Base-by-base conservation (phyloP, 1,284 basidiomycete genomes). In the Mycena sp. region DNA sequence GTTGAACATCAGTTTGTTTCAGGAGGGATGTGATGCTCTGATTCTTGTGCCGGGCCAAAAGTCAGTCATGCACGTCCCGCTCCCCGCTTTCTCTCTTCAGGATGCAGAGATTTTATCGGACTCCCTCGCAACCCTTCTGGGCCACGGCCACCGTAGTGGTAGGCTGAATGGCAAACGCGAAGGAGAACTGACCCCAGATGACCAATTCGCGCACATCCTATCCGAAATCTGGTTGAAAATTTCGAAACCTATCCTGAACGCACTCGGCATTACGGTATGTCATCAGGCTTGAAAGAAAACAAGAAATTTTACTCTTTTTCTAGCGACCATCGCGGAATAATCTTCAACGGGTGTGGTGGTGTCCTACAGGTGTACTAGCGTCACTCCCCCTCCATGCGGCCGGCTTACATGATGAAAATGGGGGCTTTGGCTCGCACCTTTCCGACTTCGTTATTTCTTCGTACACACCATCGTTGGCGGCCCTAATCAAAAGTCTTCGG, bases 21-120 rank as follows among this genome's bases (percentile, higher is more conserved):
- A 46, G n/a, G 64, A 63, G 40, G n/a, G n/a, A n/a, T n/a, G n/a
- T n/a, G 66, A 70, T 59, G 67, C 68, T 21, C 23, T 70, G n/a
- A 53, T 61, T 10, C 48, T 67, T 30, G 21, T 62, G 2, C 28
- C 41, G 16, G 57, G 32, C 10, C 25, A 17, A 6, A 17, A 61
- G 2, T 35, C 50, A 19, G 63, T 63, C 40, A 41, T 66, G 4
- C 58, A 63, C 46, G 57, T 69, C 30, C 57, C 56, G 10, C 65
- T 69, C 10, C 6, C 38, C 3, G 32, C 58, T 3, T 65, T 67
- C 32, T 49, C 57, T 35, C 48, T 23, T n/a, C 23, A 45, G 9
- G 17, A 58, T 46, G 67, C 59, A 44, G 6, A 50, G 41, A 10
- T 4, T 19, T 17, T 48, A 2, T 5, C 28, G 10, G 16, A 30